A percentile compares a stretch with the other conserved stretches of the same genome.
Conservation (phyloP, 371 early-diverging fungal species). For the Mortierella polycephala region DNA sequence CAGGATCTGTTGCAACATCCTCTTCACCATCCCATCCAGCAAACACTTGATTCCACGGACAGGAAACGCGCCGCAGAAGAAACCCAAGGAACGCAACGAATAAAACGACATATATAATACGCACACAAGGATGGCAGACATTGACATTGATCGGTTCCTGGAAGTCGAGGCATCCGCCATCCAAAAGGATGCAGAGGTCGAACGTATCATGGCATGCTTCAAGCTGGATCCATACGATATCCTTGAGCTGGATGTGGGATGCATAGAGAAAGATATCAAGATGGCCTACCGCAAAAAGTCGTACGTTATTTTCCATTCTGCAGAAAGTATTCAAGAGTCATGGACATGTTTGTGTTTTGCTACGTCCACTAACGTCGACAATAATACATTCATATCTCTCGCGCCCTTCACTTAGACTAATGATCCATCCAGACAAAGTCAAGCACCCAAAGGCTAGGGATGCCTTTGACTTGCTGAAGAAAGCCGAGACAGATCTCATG, state of each 20-base stretch:
- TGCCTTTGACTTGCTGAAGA: conserved; percentile 87
- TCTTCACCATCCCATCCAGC: too few relatives aligned
- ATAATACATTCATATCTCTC: background rate
- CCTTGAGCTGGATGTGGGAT: conserved; percentile 73
- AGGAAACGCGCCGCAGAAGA: too few relatives aligned
- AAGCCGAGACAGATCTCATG: conserved; percentile 81
- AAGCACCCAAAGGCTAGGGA: conserved; percentile 82
- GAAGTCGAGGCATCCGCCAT: conserved; percentile 64
- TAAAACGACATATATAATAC: too few relatives aligned
- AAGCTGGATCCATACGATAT: conserved; percentile 86
- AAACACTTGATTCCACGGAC: too few relatives aligned
- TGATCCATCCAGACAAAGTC: conserved; percentile 92
- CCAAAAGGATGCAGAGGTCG: conserved; percentile 83
- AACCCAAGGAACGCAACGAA: too few relatives aligned
- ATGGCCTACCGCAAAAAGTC: conserved; percentile 85
- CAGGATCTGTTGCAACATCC: too few relatives aligned
- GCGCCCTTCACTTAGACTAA: conserved; percentile 54
- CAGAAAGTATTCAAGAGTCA: too few relatives aligned
- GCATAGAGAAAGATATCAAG: conserved; percentile 73
- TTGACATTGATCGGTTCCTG: conserved; percentile 76
- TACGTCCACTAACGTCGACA: too few relatives aligned
- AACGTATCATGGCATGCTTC: conserved; percentile 81
- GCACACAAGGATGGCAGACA: conserved; percentile 48
- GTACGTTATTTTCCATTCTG: conserved; percentile 12
- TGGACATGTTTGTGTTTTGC: too few relatives aligned